phyloP scores from a whole-genome alignment of 2,329 filamentous ascomycete genomes.

The Cercospora janseana region DNA sequence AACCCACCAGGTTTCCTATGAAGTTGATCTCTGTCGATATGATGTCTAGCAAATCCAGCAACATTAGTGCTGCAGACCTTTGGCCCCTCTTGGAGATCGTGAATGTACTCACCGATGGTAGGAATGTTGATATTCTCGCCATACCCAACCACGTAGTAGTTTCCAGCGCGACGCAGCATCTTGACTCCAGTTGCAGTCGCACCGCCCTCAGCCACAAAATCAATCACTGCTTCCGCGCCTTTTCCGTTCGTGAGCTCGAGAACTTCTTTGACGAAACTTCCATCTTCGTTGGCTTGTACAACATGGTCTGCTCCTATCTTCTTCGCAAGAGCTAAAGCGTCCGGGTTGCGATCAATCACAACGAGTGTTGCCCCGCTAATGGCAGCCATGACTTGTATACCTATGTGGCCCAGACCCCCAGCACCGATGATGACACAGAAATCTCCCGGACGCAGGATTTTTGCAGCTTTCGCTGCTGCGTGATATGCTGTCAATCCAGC shows the following conservation, averaged over 20 bases:
- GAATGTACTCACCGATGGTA: conserved; percentile 4
- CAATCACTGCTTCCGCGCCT: conserved; percentile 31
- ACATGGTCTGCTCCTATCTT: conserved; percentile 30
- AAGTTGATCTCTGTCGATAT: conserved; percentile 33
- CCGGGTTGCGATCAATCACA: conserved; percentile 29
- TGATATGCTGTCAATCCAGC: conserved; percentile 32
- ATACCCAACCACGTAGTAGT: conserved; percentile 30
- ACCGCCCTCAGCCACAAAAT: conserved; percentile 31
- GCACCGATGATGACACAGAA: conserved; percentile 30
- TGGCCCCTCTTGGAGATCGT: too few relatives aligned
- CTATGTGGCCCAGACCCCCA: conserved; percentile 23
- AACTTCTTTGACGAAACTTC: conserved; percentile 29
- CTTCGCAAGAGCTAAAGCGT: conserved; percentile 29
- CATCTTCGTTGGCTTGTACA: conserved; percentile 22
- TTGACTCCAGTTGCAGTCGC: conserved; percentile 29
- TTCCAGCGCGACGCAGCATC: conserved; percentile 31
- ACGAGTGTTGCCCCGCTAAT: conserved; percentile 30
- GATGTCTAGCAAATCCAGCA: conserved; percentile 27
- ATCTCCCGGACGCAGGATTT: conserved; percentile 28
- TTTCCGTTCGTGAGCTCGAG: conserved; percentile 27
- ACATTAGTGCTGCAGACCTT: too few relatives aligned
- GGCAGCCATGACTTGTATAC: conserved; percentile 31
- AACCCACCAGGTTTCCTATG: conserved; percentile 29
- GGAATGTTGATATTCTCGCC: conserved; percentile 14
- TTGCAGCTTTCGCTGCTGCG: conserved; percentile 28